Base-by-base conservation (phyloP, 768 basidiomycete species). In the Cyclocybe cylindracea region DNA sequence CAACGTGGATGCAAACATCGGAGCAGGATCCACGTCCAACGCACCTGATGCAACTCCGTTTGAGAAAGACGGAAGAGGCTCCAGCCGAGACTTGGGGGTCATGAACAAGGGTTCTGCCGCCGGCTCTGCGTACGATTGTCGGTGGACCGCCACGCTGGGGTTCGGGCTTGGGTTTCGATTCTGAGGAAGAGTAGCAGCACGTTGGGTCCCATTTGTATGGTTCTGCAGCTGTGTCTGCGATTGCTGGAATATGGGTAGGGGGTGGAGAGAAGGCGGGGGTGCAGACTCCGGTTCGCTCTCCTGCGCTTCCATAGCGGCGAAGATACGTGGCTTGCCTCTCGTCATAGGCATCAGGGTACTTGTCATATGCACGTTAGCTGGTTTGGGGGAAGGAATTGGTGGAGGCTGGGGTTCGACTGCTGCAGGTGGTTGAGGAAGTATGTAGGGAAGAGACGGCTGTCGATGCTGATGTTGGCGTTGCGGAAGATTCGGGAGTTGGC, bases 301-400 rank as follows among this genome's bases (percentile, higher is more conserved):
- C 41, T 58, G 58, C 13, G 54, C 62, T 24, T 73, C 70, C 77
- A 79, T 82, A 3, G 84, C 82, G 5, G 83, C 65, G 50, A 88
- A 88, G 32, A 89, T 88, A 18, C 83, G 72, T 1, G 86, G 85
- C 16, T 80, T 82, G 14, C 78, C 79, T 50, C 70, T 73, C 55
- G 24, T 24, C 24, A 24, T 24, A 24, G 24, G 24, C 24, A 54
- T 57, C 29, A 61, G 57, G 5, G 46, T 48, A 33, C 57, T 47
- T 48, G 65, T 50, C 2, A 53, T 46, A 13, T 59, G 61, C 55
- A 68, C 43, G 45, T 60, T 67, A 14, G 61, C 39, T 4, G 63
- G 50, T 49, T 66, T 68, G 40, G 53, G 56, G 10, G 63, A 55
- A 41, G 54, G 53, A 13, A 60, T 48, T n/a, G 51, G 55, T 39